phyloP scores from a whole-genome alignment of 306 rosid species.

The Corylus americana region DNA sequence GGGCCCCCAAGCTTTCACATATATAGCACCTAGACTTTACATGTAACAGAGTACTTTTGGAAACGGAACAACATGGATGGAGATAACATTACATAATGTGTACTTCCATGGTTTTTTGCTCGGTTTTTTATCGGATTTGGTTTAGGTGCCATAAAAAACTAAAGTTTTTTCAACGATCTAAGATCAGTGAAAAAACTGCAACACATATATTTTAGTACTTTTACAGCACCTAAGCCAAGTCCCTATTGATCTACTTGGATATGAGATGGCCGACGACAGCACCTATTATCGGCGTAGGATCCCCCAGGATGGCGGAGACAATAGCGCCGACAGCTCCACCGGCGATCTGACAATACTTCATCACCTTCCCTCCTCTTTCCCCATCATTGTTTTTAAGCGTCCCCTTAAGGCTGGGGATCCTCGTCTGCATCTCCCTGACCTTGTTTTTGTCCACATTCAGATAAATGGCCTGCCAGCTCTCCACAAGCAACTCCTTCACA shows the following conservation, averaged over 20 bases:
- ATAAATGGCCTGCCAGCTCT: constrained; percentile 56
- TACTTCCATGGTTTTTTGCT: not conserved
- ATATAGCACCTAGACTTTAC: too few relatives aligned
- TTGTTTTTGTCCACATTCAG: constrained; percentile 49
- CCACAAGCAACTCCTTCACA: constrained; percentile 56
- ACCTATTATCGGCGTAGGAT: constrained; percentile 51
- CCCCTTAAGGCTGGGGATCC: constrained; percentile 52
- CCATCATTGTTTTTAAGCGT: constrained; percentile 34
- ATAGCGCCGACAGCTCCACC: constrained; percentile 47
- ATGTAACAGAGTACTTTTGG: not conserved
- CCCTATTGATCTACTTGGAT: constrained; percentile 25
- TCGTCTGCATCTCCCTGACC: constrained; percentile 47
- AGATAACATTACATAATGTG: not conserved
- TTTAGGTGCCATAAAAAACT: too few relatives aligned
- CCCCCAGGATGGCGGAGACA: constrained; percentile 53
- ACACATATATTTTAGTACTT: too few relatives aligned
- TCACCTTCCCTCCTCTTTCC: constrained; percentile 29
- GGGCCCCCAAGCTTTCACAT: too few relatives aligned
- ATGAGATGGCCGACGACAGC: constrained; percentile 45
- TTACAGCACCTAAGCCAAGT: too few relatives aligned
- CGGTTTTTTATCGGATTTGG: not conserved
- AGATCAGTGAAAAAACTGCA: too few relatives aligned
- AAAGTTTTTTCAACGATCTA: too few relatives aligned
- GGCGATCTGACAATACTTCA: constrained; percentile 48
- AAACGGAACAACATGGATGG: not conserved